These are phyloP conservation scores for Micractinium sp. DNA, from an alignment of 139 green algal species.

Conservation along the genomic window DNA sequence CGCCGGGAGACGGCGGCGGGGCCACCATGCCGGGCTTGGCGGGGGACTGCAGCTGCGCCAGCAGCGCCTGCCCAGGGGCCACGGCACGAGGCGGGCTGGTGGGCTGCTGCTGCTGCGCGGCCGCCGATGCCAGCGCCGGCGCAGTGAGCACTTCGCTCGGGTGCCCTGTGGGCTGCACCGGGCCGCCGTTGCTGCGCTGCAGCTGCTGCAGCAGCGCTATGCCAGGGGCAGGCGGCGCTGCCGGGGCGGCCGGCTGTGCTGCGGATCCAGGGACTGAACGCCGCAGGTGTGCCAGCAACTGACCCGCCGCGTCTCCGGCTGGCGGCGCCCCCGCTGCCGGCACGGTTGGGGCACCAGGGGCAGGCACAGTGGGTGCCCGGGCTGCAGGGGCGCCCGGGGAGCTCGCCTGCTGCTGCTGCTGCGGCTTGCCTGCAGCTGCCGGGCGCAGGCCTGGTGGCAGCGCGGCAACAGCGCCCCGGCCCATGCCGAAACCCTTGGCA, in stretches of 20 bases:
- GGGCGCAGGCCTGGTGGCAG: background rate
- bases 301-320: background rate
- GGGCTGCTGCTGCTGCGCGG: background rate
- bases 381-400: background rate
- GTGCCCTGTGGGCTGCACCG: background rate
- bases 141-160: too few relatives aligned
- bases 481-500: constrained; percentile 42
- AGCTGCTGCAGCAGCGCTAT: constrained; percentile 30
- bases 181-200: background rate
- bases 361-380: background rate
- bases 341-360: background rate
- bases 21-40: background rate
- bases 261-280: background rate
- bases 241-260: background rate
- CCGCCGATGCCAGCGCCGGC: background rate
- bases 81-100: background rate
- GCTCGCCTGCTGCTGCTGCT: too few relatives aligned
- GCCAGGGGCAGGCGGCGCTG: background rate
- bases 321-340: background rate
- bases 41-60: constrained; percentile 23
- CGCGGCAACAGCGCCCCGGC: background rate
- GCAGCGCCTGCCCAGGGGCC: background rate
- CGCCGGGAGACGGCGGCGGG: background rate
- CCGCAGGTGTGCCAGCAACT: constrained; percentile 10
- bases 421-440: background rate